Evolutionary conservation across 2,329 filamentous ascomycete species (phyloP).

Genomic region (Elsinoe batatas): DNA sequence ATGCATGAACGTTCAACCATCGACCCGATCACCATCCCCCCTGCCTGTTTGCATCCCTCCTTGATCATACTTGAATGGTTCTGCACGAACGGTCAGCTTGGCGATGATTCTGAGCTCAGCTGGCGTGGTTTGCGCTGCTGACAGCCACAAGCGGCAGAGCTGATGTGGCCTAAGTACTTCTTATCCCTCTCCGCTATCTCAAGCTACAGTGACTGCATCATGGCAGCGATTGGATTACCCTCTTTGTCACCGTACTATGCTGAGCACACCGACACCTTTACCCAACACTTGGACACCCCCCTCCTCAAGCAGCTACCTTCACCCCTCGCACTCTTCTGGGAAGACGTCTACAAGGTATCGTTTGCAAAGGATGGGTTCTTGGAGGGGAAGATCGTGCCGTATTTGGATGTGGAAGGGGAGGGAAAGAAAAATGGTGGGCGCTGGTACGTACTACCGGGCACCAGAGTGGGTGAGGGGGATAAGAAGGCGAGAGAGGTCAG

Average conservation of each 20-base stretch:
- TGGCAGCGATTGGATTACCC: too few relatives aligned
- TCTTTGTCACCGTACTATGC: neutral
- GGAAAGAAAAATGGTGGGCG: neutral
- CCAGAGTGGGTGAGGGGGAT: neutral
- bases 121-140: neutral
- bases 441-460: neutral
- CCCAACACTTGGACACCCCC: conserved; percentile 4
- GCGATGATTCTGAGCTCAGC: neutral
- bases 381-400: conserved; percentile 2
- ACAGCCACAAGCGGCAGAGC: conserved; percentile 1
- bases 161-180: neutral
- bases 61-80: neutral
- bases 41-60: neutral
- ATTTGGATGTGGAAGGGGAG: neutral
- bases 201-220: too few relatives aligned
- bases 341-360: neutral
- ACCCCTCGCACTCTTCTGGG: conserved; percentile 5
- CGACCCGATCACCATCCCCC: neutral
- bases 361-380: conserved; percentile 3
- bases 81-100: neutral
- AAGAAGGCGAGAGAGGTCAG: conserved; percentile 8
- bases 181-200: too few relatives aligned
- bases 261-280: conserved; percentile 3
- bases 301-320: neutral
- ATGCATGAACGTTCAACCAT: neutral